These are phyloP conservation scores for Wolfiporia cocos DNA, from an alignment of 1,284 basidiomycete genomes.

Conservation along the genomic window DNA sequence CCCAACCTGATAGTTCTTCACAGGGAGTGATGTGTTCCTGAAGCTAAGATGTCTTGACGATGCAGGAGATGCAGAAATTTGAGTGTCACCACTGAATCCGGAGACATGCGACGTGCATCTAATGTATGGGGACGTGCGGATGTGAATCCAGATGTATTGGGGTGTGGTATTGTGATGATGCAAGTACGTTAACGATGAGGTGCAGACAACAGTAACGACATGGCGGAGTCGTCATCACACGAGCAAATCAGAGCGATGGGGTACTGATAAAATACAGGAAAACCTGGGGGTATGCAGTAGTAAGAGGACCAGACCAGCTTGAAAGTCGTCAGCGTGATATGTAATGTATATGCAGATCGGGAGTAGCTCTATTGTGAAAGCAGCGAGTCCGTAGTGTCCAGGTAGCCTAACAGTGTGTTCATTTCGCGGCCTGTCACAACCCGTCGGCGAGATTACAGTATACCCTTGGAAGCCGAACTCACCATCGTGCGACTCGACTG, in stretches of 20 bases:
- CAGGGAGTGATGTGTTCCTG: constrained; percentile 73
- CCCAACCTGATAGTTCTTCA: background rate
- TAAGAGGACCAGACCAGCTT: constrained; percentile 25
- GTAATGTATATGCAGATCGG: constrained; percentile 18
- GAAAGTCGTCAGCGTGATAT: constrained; percentile 12
- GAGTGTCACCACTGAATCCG: background rate
- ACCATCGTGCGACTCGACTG: constrained; percentile 39
- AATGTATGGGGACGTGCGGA: background rate
- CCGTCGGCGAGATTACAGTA: background rate
- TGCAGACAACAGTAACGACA: constrained; percentile 18
- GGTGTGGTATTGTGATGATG: constrained; percentile 27
- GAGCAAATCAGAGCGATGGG: constrained; percentile 19
- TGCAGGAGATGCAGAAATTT: constrained; percentile 46
- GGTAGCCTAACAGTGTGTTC: constrained; percentile 16
- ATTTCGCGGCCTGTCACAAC: constrained; percentile 20
- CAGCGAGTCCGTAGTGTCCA: constrained; percentile 18
- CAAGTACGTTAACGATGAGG: constrained; percentile 16
- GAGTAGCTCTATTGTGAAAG: constrained; percentile 14
- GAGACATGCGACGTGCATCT: background rate
- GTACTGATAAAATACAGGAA: constrained; percentile 21
- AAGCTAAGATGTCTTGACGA: constrained; percentile 69
- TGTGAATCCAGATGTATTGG: constrained; percentile 16
- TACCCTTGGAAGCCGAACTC: background rate
- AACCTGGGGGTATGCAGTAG: constrained; percentile 24
- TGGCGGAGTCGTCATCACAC: constrained; percentile 8